phyloP scores from a whole-genome alignment of 2,329 filamentous ascomycete genomes.

The Stagonosporopsis chrysanthemi region DNA sequence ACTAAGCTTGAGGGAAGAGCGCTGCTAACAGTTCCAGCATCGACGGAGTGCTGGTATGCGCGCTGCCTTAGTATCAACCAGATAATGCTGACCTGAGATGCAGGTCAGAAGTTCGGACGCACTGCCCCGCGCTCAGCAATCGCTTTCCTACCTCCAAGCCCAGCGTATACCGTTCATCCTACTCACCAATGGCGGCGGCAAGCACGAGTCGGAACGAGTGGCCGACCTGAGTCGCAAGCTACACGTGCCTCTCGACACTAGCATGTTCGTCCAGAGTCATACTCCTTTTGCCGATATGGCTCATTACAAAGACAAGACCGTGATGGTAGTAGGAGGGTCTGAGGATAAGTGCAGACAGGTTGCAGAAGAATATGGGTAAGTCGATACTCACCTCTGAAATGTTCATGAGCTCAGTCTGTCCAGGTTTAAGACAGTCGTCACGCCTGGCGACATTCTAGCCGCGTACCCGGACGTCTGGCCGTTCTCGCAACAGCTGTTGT shows the following conservation, averaged over 20 bases:
- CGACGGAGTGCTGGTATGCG: slow-evolving; percentile 83
- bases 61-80: not conserved
- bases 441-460: slow-evolving; percentile 81
- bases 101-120: slow-evolving; percentile 72
- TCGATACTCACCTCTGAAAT: not conserved
- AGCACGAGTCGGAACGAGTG: slow-evolving; percentile 77
- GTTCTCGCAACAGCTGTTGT: slow-evolving; percentile 72
- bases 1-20: slow-evolving; percentile 12
- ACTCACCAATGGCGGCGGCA: slow-evolving; percentile 93
- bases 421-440: slow-evolving; percentile 73
- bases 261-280: slow-evolving; percentile 86
- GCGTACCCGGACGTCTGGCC: slow-evolving; percentile 82
- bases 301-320: slow-evolving; percentile 62
- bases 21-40: slow-evolving; percentile 64
- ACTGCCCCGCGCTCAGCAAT: slow-evolving; percentile 77
- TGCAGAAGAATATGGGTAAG: slow-evolving; percentile 64
- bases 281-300: slow-evolving; percentile 80
- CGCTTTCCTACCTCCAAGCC: slow-evolving; percentile 75
- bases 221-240: slow-evolving; percentile 73
- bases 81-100: not conserved
- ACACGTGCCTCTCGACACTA: slow-evolving; percentile 67
- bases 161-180: slow-evolving; percentile 89
- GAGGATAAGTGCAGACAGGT: slow-evolving; percentile 70
- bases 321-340: slow-evolving; percentile 59
- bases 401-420: slow-evolving; percentile 9